Evolutionary conservation across 148 eudicot species (phyloP).

Genomic region (Limonium bicolor): DNA sequence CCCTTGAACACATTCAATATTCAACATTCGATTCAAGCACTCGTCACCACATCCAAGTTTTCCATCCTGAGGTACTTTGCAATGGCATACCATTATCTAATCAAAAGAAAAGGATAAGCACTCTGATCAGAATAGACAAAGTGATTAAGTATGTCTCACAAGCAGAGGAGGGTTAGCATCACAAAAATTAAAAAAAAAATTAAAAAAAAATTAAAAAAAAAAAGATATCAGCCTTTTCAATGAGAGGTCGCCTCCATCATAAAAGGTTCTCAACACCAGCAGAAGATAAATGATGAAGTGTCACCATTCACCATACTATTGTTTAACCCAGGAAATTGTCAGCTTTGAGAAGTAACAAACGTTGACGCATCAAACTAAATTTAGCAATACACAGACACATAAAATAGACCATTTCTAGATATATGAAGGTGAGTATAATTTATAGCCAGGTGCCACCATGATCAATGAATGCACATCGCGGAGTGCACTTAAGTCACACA

Average conservation of each 20-base stretch:
- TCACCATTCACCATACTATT: too few species aligned
- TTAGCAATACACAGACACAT: too few species aligned
- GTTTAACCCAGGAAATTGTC: too few species aligned
- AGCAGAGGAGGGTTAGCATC: constrained; percentile 2
- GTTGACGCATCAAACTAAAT: too few species aligned
- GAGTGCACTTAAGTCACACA: too few species aligned
- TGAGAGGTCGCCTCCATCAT: not conserved
- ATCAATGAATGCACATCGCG: too few species aligned
- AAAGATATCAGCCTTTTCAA: not conserved
- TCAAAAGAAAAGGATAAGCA: constrained; percentile 2
- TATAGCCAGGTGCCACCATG: too few species aligned
- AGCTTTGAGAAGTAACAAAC: too few species aligned
- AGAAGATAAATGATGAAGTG: not conserved
- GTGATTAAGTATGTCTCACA: too few species aligned
- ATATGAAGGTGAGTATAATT: too few species aligned
- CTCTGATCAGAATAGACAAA: too few species aligned
- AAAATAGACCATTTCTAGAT: too few species aligned
- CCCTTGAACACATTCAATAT: constrained; percentile 83
- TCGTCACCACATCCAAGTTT: constrained; percentile 72
- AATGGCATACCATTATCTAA: constrained; percentile 94
- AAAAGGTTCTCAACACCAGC: not conserved
- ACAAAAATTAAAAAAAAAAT: not conserved
- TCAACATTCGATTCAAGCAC: constrained; percentile 90
- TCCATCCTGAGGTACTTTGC: constrained; percentile 66
- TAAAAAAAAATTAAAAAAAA: not conserved